Evolutionary conservation across 2,329 filamentous ascomycete species (phyloP), one percentile per base, ranked within the genome.

Genomic region (Stachybotrys echinatus): DNA sequence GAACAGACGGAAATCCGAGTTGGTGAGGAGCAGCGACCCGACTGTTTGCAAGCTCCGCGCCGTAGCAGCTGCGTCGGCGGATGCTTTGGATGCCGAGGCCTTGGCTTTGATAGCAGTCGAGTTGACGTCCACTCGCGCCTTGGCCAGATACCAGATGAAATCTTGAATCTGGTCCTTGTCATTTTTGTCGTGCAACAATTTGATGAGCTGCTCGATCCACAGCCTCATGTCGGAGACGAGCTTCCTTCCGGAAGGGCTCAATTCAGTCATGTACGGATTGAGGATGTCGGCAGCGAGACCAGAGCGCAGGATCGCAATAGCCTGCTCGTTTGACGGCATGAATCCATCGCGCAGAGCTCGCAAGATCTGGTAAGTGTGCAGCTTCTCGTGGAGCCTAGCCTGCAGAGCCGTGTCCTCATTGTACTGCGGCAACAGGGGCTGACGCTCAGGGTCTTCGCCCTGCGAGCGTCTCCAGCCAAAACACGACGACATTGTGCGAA

Each of bases 301-400:
- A 3, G 86, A 89, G 57, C 89, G 84, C 3, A 97, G 74, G 57
- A 95, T 91, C 64, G 85, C 74, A 60, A 94, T 87, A 57, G 80
- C 64, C 66, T 97, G 92, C 58, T 94, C 86, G 12, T 88, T 96
- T 6, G 89, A 94, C 44, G 92, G 92, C 87, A 97, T 92, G 69
- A 85, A 96, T 6, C 92, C 92, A 61, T 89, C 82, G 2, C 81
- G 81, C 10, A 96, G 67, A 49, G 92, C 92, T 48, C 88, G 81
- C 23, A 91, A 65, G 87, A 96, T 95, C 74, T 96, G 90, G 65
- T 96, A 96, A 22, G 86, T 86, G 70, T 96, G 92, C 53, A 97
- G 80, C 75, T 96, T 96, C 67, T 92, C 84, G 62, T 92, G 89
- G 51, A 95, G 78, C 60, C 84, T 77, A 45, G 84, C 78, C 76